These are phyloP conservation scores for Yamadazyma membranifaciens DNA, from an alignment of 1,139 yeast genomes.

Conservation along the genomic window DNA sequence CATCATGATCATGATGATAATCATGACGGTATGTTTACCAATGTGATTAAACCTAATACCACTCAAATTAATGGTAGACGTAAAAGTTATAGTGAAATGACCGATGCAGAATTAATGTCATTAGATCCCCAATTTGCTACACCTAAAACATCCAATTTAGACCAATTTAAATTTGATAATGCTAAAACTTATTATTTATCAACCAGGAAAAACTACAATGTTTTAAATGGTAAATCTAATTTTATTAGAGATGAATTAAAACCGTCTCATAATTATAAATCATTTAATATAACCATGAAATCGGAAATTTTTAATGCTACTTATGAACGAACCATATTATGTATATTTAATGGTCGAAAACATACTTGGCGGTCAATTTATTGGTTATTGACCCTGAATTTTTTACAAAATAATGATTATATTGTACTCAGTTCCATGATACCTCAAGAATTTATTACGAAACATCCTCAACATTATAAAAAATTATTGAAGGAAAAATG, in stretches of 20 bases:
- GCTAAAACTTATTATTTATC: conserved; percentile 37
- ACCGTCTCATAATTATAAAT: conserved; percentile 36
- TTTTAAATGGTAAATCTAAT: conserved; percentile 5
- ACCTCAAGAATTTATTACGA: conserved; percentile 13
- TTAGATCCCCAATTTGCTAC: conserved; percentile 54
- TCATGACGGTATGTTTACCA: background rate
- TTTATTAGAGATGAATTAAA: conserved; percentile 3
- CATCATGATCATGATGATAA: background rate
- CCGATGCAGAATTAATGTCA: conserved; percentile 60
- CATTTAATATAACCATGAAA: conserved; percentile 38
- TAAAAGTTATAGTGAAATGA: conserved; percentile 62
- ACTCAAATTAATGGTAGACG: conserved; percentile 23
- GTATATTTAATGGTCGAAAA: conserved; percentile 39
- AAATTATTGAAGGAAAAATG: conserved; percentile 35
- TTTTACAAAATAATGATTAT: conserved; percentile 40
- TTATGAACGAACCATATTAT: conserved; percentile 32
- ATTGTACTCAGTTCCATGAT: conserved; percentile 41
- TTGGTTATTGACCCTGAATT: conserved; percentile 25
- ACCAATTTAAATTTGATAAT: conserved; percentile 41
- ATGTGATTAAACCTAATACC: too few relatives aligned
- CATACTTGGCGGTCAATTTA: conserved; percentile 48
- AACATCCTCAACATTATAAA: conserved; percentile 13
- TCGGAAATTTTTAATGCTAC: conserved; percentile 26
- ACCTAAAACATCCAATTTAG: conserved; percentile 32
- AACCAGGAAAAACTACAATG: conserved; percentile 15